phyloP scores from a whole-genome alignment of 345 rosid genomes.

The Psidium guajava region DNA sequence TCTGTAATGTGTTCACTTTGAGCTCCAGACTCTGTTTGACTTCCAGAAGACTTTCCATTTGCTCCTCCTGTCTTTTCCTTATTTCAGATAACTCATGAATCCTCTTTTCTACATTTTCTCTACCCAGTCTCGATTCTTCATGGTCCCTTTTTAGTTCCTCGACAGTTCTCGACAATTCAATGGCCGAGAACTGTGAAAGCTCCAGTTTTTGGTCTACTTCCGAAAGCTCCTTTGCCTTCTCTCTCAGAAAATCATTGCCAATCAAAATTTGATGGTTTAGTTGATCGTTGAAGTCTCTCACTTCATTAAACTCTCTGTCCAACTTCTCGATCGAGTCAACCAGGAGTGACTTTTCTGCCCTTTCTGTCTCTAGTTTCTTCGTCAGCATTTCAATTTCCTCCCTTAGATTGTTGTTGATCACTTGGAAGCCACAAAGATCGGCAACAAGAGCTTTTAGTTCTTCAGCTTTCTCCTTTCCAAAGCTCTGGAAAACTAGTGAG shows the following conservation, averaged over 20 bases:
- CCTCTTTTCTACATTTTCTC: slow-evolving; percentile 30
- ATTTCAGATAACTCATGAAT: slow-evolving; percentile 28
- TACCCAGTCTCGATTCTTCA: slow-evolving; percentile 29
- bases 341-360: slow-evolving; percentile 30
- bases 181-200: slow-evolving; percentile 39
- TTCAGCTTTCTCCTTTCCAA: slow-evolving; percentile 40
- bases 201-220: slow-evolving; percentile 63
- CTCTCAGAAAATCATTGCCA: slow-evolving; percentile 41
- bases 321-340: slow-evolving; percentile 36
- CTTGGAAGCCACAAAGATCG: slow-evolving; percentile 21
- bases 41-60: slow-evolving; percentile 35
- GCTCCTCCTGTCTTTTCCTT: slow-evolving; percentile 23
- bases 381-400: slow-evolving; percentile 36
- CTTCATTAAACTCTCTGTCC: slow-evolving; percentile 43
- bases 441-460: slow-evolving; percentile 38
- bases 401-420: slow-evolving; percentile 26
- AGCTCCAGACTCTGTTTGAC: slow-evolving; percentile 43
- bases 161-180: slow-evolving; percentile 40
- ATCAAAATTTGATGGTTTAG: slow-evolving; percentile 38
- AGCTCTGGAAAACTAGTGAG: slow-evolving; percentile 40
- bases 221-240: slow-evolving; percentile 46
- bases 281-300: slow-evolving; percentile 40
- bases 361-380: slow-evolving; percentile 36
- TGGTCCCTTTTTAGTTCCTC: slow-evolving; percentile 57
- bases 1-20: slow-evolving; percentile 19